Base-by-base conservation (phyloP, 805 yeast genomes). In the Starmerella gropengiesseri region DNA sequence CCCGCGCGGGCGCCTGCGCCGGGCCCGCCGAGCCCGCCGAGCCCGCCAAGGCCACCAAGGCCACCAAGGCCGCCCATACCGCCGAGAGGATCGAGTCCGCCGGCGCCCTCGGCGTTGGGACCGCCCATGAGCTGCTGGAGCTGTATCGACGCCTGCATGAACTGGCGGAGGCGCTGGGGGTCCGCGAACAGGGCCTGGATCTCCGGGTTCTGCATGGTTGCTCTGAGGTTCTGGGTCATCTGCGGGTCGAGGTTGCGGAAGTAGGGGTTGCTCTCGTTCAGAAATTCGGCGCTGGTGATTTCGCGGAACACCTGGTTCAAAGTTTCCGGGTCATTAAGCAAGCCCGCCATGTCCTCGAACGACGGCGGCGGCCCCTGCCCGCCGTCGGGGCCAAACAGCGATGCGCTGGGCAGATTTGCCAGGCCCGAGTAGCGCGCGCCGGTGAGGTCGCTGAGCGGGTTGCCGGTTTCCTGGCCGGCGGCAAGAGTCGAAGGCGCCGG, bases 371-470 rank as follows among this genome's bases (percentile, higher is more conserved):
- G 74, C 32, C 78, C 78, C 83, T 81, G 74, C 14, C 96, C 97
- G 31, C 94, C 94, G 60, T 87, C 96, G 21, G 95, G 87, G 1
- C 95, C 95, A 65, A 89, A 86, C 81, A 84, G 73, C 35, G 78
- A 74, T 1, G 85, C 84, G 3, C 82, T 71, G 5, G 98, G 97
- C 62, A 91, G 68, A 55, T 85, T 87, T 7, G 86, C 73, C 54
- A 76, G 78, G 1, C 98, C 98, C 2, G 97, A 96, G 57, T 86
- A 91, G 42, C 96, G 75, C 2, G 97, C 97, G 38, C 95, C 89
- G 0, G 97, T 89, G 50, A 89, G 68, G 50, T 81, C 95, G 9
- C 94, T 87, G 55, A 91, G 69, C 28, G 95, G 94, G 61, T 91
- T 85, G 62, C 80, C 83, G 0, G 93, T 73, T 11, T 89, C 91